These are phyloP conservation scores for Prunus fruticosa DNA, from an alignment of 306 rosid genomes.

Conservation along the genomic window DNA sequence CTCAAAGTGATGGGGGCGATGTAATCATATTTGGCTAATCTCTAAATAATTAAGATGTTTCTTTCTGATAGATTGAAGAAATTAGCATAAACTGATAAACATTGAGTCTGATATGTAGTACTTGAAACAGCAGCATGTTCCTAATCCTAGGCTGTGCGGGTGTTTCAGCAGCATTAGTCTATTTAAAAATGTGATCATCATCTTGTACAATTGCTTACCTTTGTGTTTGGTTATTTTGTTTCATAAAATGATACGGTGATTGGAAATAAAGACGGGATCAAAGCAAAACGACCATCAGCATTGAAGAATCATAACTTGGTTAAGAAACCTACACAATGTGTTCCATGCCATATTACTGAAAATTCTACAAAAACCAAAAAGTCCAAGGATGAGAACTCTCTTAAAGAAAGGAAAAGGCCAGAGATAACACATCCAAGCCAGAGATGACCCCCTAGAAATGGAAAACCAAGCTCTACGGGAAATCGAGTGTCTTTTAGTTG, in stretches of 20 bases:
- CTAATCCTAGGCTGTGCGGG: background rate
- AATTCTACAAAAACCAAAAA: constrained; percentile 31
- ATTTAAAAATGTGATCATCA: background rate
- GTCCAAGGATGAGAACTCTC: constrained; percentile 32
- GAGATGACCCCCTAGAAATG: constrained; percentile 33
- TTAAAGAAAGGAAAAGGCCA: constrained; percentile 33
- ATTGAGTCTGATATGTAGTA: background rate
- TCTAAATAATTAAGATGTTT: background rate
- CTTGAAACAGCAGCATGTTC: background rate
- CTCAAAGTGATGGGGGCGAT: background rate
- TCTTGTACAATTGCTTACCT: background rate
- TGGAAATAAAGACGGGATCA: constrained; percentile 50
- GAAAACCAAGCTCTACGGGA: constrained; percentile 33
- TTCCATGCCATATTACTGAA: constrained; percentile 33
- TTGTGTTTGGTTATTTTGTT: constrained; percentile 20
- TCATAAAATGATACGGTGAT: constrained; percentile 67
- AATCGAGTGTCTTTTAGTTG: constrained; percentile 6
- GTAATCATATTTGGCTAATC: background rate
- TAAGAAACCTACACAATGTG: constrained; percentile 47
- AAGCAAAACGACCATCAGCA: constrained; percentile 35
- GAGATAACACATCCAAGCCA: constrained; percentile 33
- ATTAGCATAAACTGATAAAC: background rate
- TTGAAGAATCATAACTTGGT: constrained; percentile 41
- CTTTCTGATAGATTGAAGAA: background rate
- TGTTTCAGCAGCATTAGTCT: background rate